These are phyloP conservation scores for Phytophthora sojae DNA, from an alignment of 352 stramenopile species.

Conservation along the genomic window DNA sequence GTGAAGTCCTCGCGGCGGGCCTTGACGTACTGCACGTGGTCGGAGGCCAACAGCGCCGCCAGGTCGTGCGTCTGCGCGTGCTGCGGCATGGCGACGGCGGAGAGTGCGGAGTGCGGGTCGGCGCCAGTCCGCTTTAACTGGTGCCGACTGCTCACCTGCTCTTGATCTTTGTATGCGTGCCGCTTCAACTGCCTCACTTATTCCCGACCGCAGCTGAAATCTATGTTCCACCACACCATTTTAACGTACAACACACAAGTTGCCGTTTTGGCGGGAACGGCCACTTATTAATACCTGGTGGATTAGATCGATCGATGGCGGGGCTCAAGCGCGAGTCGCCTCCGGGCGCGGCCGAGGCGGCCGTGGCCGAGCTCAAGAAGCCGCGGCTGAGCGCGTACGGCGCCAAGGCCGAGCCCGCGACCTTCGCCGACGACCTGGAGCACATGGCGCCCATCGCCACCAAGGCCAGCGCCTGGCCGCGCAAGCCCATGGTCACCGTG, in stretches of 20 bases:
- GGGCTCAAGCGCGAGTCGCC: slow-evolving; percentile 47
- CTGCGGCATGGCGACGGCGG: slow-evolving; percentile 7
- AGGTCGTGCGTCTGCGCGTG: slow-evolving; percentile 10
- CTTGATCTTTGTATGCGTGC: not conserved
- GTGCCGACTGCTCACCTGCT: not conserved
- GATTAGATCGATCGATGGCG: slow-evolving; percentile 26
- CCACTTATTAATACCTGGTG: no score
- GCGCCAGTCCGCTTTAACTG: slow-evolving; percentile 6
- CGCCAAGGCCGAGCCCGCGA: slow-evolving; percentile 35
- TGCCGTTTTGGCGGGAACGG: slow-evolving; percentile 30
- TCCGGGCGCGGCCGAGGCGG: not conserved
- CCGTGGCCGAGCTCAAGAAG: slow-evolving; percentile 36
- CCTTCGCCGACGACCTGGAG: slow-evolving; percentile 67
- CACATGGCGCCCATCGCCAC: slow-evolving; percentile 69
- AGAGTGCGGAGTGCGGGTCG: not conserved
- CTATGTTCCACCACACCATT: slow-evolving; percentile 2
- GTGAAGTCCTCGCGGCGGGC: slow-evolving; percentile 18
- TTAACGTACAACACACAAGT: slow-evolving; percentile 3
- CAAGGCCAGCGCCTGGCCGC: slow-evolving; percentile 71
- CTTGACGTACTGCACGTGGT: slow-evolving; percentile 44
- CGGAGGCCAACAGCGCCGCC: slow-evolving; percentile 33
- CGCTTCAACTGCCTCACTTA: slow-evolving; percentile 7
- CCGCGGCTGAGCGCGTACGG: slow-evolving; percentile 39
- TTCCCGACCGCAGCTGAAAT: slow-evolving; percentile 1
- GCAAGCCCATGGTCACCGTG: slow-evolving; percentile 47